phyloP scores from a whole-genome alignment of 331 rosid genomes.

The Acacia pycnantha region DNA sequence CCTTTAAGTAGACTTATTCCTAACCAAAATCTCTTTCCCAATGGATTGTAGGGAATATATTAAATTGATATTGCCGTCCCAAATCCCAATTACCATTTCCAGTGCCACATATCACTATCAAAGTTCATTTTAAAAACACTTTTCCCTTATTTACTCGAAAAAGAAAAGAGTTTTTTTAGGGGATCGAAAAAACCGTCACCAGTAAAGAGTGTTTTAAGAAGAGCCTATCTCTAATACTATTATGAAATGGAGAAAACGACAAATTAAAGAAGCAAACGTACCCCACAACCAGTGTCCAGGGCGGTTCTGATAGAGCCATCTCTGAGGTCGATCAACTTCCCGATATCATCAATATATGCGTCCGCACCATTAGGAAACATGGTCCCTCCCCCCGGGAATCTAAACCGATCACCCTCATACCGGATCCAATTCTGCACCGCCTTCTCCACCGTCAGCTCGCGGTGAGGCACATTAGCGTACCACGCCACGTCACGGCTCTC shows the following conservation, averaged over 20 bases:
- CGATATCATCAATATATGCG: slow-evolving; percentile 83
- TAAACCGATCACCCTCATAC: slow-evolving; percentile 58
- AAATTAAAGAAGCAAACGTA: slow-evolving; percentile 21
- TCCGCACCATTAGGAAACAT: slow-evolving; percentile 88
- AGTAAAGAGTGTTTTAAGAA: not conserved
- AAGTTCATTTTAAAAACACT: not conserved
- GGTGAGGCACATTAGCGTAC: slow-evolving; percentile 80
- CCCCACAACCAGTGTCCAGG: slow-evolving; percentile 94
- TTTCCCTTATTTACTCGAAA: not conserved
- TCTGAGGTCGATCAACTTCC: slow-evolving; percentile 44
- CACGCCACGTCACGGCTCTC: slow-evolving; percentile 72
- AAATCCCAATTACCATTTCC: not conserved
- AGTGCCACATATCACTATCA: not conserved
- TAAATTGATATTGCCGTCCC: not conserved
- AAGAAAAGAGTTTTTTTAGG: not conserved
- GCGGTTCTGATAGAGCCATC: slow-evolving; percentile 75
- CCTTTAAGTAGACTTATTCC: no score
- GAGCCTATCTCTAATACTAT: not conserved
- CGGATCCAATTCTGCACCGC: slow-evolving; percentile 91
- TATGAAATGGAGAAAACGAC: not conserved
- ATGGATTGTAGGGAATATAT: no score
- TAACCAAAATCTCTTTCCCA: no score
- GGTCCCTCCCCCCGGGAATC: slow-evolving; percentile 88
- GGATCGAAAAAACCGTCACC: not conserved
- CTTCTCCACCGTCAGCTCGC: slow-evolving; percentile 81